Evolutionary conservation across 306 rosid genomes (phyloP).

Genomic region (Lagenaria siceraria): DNA sequence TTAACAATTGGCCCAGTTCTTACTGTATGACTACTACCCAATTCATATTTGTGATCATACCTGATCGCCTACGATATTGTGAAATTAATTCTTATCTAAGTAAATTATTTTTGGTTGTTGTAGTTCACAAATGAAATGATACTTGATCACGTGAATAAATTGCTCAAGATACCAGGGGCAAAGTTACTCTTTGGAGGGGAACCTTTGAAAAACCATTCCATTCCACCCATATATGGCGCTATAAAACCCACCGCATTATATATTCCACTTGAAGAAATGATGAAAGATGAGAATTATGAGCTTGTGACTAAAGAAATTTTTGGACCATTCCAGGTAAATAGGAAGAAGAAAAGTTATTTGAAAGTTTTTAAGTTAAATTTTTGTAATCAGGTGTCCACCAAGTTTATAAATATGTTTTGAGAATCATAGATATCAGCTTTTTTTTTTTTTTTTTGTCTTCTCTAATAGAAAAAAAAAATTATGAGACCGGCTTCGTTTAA

Average conservation of each 20-base stretch:
- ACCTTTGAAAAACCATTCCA: slow-evolving; percentile 64
- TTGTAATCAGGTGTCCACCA: background rate
- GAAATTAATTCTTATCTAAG: background rate
- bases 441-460: background rate
- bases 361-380: background rate
- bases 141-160: slow-evolving; percentile 62
- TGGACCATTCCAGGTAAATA: slow-evolving; percentile 86
- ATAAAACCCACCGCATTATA: slow-evolving; percentile 75
- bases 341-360: background rate
- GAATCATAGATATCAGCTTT: background rate
- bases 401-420: background rate
- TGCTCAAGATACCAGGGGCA: slow-evolving; percentile 77
- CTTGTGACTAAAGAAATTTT: slow-evolving; percentile 89
- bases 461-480: background rate
- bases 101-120: slow-evolving; percentile 8
- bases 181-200: slow-evolving; percentile 82
- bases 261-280: slow-evolving; percentile 75
- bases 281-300: slow-evolving; percentile 58
- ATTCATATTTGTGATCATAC: background rate
- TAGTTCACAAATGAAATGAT: slow-evolving; percentile 66
- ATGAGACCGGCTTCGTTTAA: background rate
- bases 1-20: slow-evolving; percentile 89
- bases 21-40: slow-evolving; percentile 37
- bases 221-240: slow-evolving; percentile 78
- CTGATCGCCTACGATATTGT: background rate